Conservation (phyloP, 1,139 yeast species). For the Geotrichum bryndzae region DNA sequence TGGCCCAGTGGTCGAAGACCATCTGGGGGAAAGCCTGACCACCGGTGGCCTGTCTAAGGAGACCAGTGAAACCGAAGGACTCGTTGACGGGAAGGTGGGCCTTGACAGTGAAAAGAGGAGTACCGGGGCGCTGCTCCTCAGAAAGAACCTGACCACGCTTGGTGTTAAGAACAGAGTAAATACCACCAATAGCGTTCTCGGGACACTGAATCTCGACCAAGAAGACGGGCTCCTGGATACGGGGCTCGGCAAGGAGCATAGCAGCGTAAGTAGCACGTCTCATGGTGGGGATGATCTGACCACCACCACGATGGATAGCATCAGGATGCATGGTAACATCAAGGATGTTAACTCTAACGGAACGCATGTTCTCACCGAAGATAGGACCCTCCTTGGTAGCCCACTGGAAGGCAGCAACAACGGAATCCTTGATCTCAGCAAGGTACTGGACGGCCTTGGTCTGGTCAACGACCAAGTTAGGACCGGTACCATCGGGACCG, state of each 20-base stretch:
- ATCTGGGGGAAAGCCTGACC: conserved; percentile 99
- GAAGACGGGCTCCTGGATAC: conserved; percentile 98
- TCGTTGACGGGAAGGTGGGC: conserved; percentile 99
- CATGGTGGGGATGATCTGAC: conserved; percentile 99
- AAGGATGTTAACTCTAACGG: conserved; percentile 94
- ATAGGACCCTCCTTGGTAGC: conserved; percentile 99
- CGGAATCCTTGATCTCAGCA: conserved; percentile 98
- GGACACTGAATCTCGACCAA: conserved; percentile 99
- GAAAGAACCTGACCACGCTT: conserved; percentile 99
- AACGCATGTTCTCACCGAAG: conserved; percentile 93
- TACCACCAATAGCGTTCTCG: conserved; percentile 99
- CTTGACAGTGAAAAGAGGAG: conserved; percentile 98
- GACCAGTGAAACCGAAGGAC: conserved; percentile 99
- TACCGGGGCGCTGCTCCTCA: conserved; percentile 99
- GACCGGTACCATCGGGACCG: conserved; percentile 99
- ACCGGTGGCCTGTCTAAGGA: conserved; percentile 99
- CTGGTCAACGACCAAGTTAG: conserved; percentile 98
- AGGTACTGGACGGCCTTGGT: conserved; percentile 99
- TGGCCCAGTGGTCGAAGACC: conserved; percentile 98
- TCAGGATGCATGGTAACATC: conserved; percentile 99
- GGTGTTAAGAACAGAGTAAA: conserved; percentile 98
- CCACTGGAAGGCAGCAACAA: conserved; percentile 99
- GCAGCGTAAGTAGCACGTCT: conserved; percentile 99
- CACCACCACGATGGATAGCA: conserved; percentile 99
- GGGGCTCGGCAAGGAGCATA: conserved; percentile 96